phyloP scores from a whole-genome alignment of 2,329 filamentous ascomycete species.

The Aspergillus sp. region DNA sequence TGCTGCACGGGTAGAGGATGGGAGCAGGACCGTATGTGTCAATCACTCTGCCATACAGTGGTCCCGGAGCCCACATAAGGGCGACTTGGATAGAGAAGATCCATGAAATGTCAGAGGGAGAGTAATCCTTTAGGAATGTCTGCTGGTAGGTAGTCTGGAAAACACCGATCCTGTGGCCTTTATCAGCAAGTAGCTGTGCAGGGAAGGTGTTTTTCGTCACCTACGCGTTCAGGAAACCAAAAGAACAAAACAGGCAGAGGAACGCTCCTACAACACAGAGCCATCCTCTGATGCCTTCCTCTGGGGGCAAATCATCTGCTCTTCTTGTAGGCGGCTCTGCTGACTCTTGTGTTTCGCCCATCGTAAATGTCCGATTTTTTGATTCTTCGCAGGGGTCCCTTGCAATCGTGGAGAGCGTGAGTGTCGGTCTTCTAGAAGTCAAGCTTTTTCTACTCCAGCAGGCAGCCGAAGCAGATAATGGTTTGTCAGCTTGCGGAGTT shows the following conservation, averaged over 20 bases:
- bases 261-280: background rate
- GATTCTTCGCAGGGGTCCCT: background rate
- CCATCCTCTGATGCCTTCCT: background rate
- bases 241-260: background rate
- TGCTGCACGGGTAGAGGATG: conserved; percentile 48
- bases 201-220: background rate
- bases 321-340: background rate
- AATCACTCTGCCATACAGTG: conserved; percentile 58
- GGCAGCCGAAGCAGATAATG: background rate
- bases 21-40: conserved; percentile 60
- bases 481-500: background rate
- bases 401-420: background rate
- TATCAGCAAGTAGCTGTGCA: background rate
- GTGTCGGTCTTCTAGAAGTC: background rate
- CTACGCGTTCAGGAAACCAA: background rate
- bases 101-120: conserved; percentile 4
- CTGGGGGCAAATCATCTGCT: background rate
- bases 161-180: background rate
- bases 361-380: background rate
- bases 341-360: background rate
- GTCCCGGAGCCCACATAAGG: conserved; percentile 20
- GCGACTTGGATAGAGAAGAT: conserved; percentile 6
- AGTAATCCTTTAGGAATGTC: conserved; percentile 1
- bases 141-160: conserved; percentile 4
- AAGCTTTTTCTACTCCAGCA: background rate